phyloP scores from a whole-genome alignment of 2,329 filamentous ascomycete species.

The Thielaviopsis euricoi region DNA sequence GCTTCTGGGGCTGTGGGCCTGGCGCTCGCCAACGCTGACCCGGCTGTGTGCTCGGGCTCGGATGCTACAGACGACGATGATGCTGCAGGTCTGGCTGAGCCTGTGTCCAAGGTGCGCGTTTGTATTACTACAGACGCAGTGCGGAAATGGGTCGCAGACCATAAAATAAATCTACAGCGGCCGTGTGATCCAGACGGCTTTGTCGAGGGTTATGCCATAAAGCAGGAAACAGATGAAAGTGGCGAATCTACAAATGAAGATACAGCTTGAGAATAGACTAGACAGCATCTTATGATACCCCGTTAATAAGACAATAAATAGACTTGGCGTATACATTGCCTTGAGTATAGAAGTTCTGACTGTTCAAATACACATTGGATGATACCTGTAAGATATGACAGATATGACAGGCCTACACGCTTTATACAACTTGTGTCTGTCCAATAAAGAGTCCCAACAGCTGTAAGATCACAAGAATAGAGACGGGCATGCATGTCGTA shows the following conservation, averaged over 20 bases:
- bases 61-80: background rate
- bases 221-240: constrained; percentile 18
- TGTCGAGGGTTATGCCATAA: constrained; percentile 45
- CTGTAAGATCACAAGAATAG: too few species aligned
- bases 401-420: too few species aligned
- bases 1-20: background rate
- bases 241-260: background rate
- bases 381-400: too few species aligned
- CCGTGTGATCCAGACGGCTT: constrained; percentile 64
- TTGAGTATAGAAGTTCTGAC: too few species aligned
- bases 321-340: background rate
- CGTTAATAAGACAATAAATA: background rate
- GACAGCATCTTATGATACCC: background rate
- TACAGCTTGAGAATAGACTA: background rate
- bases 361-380: too few species aligned
- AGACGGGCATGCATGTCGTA: too few species aligned
- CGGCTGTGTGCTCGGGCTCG: background rate
- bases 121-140: constrained; percentile 39
- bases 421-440: too few species aligned
- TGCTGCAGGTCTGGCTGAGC: background rate
- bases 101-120: constrained; percentile 25
- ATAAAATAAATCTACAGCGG: constrained; percentile 45
- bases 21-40: constrained; percentile 14
- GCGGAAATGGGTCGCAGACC: constrained; percentile 46
- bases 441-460: too few species aligned